phyloP scores from a whole-genome alignment of 2,329 filamentous ascomycete genomes.

The Triangularia setosa region DNA sequence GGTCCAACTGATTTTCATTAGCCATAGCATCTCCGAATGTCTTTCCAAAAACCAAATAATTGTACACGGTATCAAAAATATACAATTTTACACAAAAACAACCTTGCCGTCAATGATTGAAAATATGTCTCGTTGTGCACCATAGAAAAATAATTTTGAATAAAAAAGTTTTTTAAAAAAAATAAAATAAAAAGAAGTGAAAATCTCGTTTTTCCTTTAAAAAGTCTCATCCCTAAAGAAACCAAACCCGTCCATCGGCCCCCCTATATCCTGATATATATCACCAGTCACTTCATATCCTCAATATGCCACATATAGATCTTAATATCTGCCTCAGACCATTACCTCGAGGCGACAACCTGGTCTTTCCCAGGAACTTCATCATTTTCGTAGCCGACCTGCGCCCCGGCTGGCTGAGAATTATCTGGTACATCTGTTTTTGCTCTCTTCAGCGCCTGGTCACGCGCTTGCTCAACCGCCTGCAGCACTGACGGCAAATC shows the following conservation, averaged over 20 bases:
- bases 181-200: no score
- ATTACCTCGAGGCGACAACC: no score
- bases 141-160: background rate
- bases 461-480: constrained; percentile 24
- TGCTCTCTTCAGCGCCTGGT: no score
- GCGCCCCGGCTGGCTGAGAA: background rate
- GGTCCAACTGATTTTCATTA: background rate
- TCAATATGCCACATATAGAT: background rate
- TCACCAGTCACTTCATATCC: background rate
- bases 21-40: background rate
- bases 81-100: background rate
- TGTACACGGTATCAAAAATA: background rate
- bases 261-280: no score
- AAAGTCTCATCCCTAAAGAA: no score
- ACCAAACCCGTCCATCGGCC: no score
- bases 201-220: no score
- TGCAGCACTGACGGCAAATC: constrained; percentile 42
- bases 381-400: background rate
- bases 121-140: background rate
- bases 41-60: background rate
- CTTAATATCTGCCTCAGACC: background rate
- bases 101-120: background rate
- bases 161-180: no score
- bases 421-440: no score
- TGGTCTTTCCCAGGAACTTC: background rate